Percentiles rank a stretch among this genome's conserved stretches.
Evolutionary conservation across 192 early-diverging fungal genomes (phyloP).

Genomic region (Entomortierella beljakovae): DNA sequence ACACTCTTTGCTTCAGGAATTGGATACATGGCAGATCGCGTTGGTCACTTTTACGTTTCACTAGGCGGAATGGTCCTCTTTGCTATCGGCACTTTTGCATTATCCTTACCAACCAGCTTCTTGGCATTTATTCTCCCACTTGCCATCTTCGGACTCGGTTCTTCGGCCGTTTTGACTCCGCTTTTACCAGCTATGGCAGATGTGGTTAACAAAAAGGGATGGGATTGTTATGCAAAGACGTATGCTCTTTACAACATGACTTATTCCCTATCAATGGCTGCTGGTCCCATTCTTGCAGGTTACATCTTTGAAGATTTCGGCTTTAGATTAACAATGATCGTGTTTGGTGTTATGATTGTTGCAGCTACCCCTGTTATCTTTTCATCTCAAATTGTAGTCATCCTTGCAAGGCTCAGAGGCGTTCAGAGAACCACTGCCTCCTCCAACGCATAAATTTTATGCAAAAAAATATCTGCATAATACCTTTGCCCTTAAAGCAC

Average conservation of each 20-base stretch:
- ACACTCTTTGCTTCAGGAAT: constrained; percentile 69
- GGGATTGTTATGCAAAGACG: constrained; percentile 66
- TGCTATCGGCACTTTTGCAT: constrained; percentile 54
- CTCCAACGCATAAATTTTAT: constrained; percentile 1
- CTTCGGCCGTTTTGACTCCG: constrained; percentile 69
- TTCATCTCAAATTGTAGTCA: constrained; percentile 12
- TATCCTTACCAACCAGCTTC: constrained; percentile 55
- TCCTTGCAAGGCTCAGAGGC: constrained; percentile 9
- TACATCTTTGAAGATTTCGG: constrained; percentile 64
- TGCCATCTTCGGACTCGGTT: constrained; percentile 64
- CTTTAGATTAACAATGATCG: constrained; percentile 64
- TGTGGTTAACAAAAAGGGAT: constrained; percentile 71
- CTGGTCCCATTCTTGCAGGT: constrained; percentile 76
- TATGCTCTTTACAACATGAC: constrained; percentile 84
- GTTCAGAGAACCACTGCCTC: neutral
- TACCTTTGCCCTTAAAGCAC: too few relatives aligned
- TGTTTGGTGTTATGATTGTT: constrained; percentile 40
- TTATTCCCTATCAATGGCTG: constrained; percentile 80
- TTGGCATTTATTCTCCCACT: constrained; percentile 57
- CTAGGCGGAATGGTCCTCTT: constrained; percentile 63
- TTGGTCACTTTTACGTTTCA: constrained; percentile 59
- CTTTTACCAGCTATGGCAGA: constrained; percentile 77
- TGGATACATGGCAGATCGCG: constrained; percentile 64
- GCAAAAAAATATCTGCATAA: neutral
- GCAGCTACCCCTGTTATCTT: constrained; percentile 39